A percentile compares a stretch with the other conserved stretches of the same genome.
These are phyloP conservation scores for Stagonosporopsis cucurbitacearum DNA, from an alignment of 2,329 filamentous ascomycete genomes.

Conservation along the genomic window DNA sequence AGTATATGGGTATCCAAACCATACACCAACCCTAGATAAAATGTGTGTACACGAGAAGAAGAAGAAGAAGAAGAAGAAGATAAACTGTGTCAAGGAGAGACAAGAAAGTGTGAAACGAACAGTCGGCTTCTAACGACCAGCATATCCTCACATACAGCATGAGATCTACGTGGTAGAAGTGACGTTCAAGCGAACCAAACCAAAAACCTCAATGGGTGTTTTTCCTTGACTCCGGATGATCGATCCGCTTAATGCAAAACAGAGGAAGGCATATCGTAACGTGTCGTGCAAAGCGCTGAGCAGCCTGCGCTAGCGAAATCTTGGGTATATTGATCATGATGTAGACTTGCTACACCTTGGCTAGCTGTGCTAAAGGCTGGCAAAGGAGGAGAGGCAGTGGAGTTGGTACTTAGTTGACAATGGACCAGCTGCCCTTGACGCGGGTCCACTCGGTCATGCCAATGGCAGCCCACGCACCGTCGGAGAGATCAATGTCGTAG, in stretches of 20 bases:
- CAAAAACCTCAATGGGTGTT: slow-evolving; percentile 21
- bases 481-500: slow-evolving; percentile 42
- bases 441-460: slow-evolving; percentile 32
- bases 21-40: slow-evolving; percentile 21
- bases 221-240: slow-evolving; percentile 33
- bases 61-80: slow-evolving; percentile 21
- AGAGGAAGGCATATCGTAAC: slow-evolving; percentile 35
- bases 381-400: slow-evolving; percentile 21
- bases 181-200: slow-evolving; percentile 20
- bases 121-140: slow-evolving; percentile 11
- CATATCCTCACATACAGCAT: slow-evolving; percentile 32
- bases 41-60: slow-evolving; percentile 35
- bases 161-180: slow-evolving; percentile 21
- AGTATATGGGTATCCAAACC: slow-evolving; percentile 27
- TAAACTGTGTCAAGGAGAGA: slow-evolving; percentile 33
- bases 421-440: slow-evolving; percentile 36
- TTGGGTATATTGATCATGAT: slow-evolving; percentile 39
- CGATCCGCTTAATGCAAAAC: slow-evolving; percentile 34
- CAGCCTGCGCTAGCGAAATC: slow-evolving; percentile 48
- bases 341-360: slow-evolving; percentile 19
- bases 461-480: slow-evolving; percentile 38
- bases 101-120: slow-evolving; percentile 31
- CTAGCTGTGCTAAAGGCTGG: slow-evolving; percentile 33
- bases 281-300: slow-evolving; percentile 51
- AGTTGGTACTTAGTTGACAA: slow-evolving; percentile 26